A percentile compares a stretch with the other conserved stretches of the same genome.
phyloP scores from a whole-genome alignment of 2,329 filamentous ascomycete species.

The Phoma herbarum region DNA sequence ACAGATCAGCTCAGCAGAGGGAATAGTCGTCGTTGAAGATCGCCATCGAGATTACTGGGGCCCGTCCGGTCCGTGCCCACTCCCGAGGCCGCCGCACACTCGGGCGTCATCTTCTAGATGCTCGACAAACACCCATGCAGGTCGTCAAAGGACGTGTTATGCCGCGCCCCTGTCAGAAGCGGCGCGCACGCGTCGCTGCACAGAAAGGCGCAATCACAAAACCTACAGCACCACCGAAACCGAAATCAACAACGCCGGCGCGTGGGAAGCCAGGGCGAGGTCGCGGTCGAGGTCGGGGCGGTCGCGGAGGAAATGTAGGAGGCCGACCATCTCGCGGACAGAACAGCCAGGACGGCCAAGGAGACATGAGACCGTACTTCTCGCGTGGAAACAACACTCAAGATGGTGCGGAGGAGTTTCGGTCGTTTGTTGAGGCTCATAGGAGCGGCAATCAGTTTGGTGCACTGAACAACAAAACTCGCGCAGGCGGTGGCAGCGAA shows the following conservation, averaged over 20 bases:
- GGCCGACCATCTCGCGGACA: constrained; percentile 13
- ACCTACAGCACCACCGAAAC: constrained; percentile 7
- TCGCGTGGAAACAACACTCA: constrained; percentile 6
- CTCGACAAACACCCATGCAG: constrained; percentile 20
- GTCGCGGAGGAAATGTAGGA: constrained; percentile 28
- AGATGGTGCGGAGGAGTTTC: constrained; percentile 16
- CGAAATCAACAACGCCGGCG: constrained; percentile 23
- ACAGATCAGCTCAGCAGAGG: too few relatives aligned
- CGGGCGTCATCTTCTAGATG: constrained; percentile 7
- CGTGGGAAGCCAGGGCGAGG: constrained; percentile 24
- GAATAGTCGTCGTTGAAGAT: too few relatives aligned
- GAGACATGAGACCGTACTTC: constrained; percentile 8
- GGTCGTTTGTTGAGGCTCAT: constrained; percentile 18
- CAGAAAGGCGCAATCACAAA: constrained; percentile 21
- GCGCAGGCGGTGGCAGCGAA: constrained; percentile 19
- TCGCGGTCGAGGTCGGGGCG: constrained; percentile 17
- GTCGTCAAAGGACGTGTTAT: constrained; percentile 28
- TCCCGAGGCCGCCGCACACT: background rate
- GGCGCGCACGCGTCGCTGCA: constrained; percentile 35
- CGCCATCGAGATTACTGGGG: too few relatives aligned
- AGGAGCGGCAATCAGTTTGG: constrained; percentile 25
- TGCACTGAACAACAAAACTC: constrained; percentile 22
- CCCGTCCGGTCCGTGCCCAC: background rate
- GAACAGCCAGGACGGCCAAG: constrained; percentile 10
- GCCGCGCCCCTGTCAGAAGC: constrained; percentile 39